Base-by-base conservation (phyloP, 345 rosid species). In the Eucalyptus regnans region DNA sequence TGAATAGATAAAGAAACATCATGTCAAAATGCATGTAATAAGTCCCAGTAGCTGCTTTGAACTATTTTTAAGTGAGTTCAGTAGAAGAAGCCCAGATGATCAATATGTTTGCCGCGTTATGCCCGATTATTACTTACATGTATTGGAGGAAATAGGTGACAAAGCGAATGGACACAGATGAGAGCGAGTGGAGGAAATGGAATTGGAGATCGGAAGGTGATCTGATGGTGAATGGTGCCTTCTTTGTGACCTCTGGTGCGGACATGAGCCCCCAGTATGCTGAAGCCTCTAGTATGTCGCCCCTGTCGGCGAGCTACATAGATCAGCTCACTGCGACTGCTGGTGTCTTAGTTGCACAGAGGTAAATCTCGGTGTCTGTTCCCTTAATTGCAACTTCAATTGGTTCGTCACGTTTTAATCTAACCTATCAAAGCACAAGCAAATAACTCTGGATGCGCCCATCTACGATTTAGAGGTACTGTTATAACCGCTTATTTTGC, bases 161-260 rank as follows among this genome's bases (percentile, higher is more conserved):
- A 31, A 89, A 87, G 88, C 37, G 88, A 81, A 89, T 89, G 90
- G 88, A 89, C 88, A 76, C 89, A 46, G 86, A 89, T 27, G 90
- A 89, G 37, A 54, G 90, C 80, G 88, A 87, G 58, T 87, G 90
- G 90, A 89, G 58, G 87, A 58, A 49, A 79, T 89, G 90, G 89
- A 86, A 89, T 84, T 89, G 89, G 90, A 86, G 90, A 81, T 41
- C 87, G 18, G 89, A 89, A 16, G 90, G 88, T 15, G 89, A 89
- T 66, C 50, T 76, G 71, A 76, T 79, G 90, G 88, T 89, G 86
- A 89, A 87, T 33, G 90, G 90, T 5, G 90, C 90, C 23, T 89
- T 80, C 86, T 89, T 89, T 60, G 50, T 89, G 71, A 58, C 87
- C 46, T 89, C 87, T 2, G 90, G 89, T 7, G 46, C 27, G 0